Base-by-base conservation (phyloP, 208 protist species). In the Spongospora subterranea region DNA sequence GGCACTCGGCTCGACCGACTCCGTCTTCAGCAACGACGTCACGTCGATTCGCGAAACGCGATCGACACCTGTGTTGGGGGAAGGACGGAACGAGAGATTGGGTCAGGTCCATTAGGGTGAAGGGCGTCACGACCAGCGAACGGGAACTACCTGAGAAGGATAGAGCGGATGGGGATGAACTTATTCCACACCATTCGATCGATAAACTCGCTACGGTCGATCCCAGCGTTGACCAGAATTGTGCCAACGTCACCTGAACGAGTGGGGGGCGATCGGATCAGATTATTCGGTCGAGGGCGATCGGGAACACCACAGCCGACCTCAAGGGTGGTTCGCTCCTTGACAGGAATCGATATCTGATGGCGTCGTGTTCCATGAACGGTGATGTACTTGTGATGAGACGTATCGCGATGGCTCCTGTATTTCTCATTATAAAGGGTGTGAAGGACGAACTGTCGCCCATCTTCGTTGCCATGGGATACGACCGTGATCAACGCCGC, bases 181-280 rank as follows among this genome's bases (percentile, higher is more conserved):
- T 39, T 35, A 82, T 6, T 6, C 71, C 71, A 43, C n/a, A 45
- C 71, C 71, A 82, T 39, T 82, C 71, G n/a, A 82, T 35, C 6
- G 11, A 17, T 35, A 82, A 17, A n/a, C 35, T 45, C 71, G 71
- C 71, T 43, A 40, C 35, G 17, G 71, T 82, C 35, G 6, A 6
- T 6, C 71, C 71, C 71, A 82, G n/a, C 35, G 71, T n/a, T 17
- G 71, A 82, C 71, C 71, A 82, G 71, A 82, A 82, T 43, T 82
- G 71, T 6, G 71, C 71, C 71, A 82, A 35, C 17, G 71, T 82
- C 35, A 82, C 40, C 71, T 82, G 35, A 82, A 6, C 54, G 20
- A 65, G 29, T 65, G 29, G 29, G 17, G 54, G 29, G 54, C 54
- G 54, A 29, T 29, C 54, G 54, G 54, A 65, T 65, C n/a, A 24